Conservation (phyloP, 768 basidiomycete genomes). For the Kwoniella pini region DNA sequence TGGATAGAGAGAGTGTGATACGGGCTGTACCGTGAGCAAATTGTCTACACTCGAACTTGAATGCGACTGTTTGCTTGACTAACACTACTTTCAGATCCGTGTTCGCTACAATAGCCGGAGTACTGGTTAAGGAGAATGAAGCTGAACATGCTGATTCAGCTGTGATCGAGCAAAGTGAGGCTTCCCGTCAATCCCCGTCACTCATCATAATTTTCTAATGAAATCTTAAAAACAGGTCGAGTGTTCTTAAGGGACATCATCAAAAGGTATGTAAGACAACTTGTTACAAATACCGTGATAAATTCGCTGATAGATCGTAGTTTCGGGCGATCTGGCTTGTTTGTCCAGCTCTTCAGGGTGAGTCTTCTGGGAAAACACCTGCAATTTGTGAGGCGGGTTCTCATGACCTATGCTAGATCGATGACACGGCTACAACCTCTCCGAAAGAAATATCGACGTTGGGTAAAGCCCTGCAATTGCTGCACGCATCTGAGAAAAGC, state of each 20-base stretch:
- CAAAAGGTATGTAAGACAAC: slow-evolving; percentile 11
- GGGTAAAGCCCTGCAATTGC: slow-evolving; percentile 15
- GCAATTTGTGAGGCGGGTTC: neutral
- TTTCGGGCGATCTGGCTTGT: slow-evolving; percentile 37
- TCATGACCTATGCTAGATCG: slow-evolving; percentile 9
- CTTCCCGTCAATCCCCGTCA: too few species aligned
- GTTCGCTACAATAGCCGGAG: slow-evolving; percentile 19
- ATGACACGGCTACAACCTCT: slow-evolving; percentile 2
- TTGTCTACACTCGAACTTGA: too few species aligned
- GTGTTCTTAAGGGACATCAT: slow-evolving; percentile 13
- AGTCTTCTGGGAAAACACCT: neutral
- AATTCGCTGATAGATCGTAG: slow-evolving; percentile 1
- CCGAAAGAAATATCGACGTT: neutral
- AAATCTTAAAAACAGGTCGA: slow-evolving; percentile 12
- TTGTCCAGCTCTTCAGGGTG: slow-evolving; percentile 29
- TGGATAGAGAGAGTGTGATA: slow-evolving; percentile 26
- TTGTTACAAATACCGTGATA: neutral
- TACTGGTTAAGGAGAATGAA: slow-evolving; percentile 22
- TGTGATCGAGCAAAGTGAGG: slow-evolving; percentile 31
- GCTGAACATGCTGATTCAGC: slow-evolving; percentile 22
- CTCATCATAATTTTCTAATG: neutral
- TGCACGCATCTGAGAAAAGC: slow-evolving; percentile 9
- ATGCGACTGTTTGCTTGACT: too few species aligned
- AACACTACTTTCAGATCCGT: slow-evolving; percentile 10
- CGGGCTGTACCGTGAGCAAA: slow-evolving; percentile 29